Evolutionary conservation across 2,329 filamentous ascomycete genomes (phyloP), one percentile per base, ranked within the genome.

Genomic region (Mariannaea sp.): DNA sequence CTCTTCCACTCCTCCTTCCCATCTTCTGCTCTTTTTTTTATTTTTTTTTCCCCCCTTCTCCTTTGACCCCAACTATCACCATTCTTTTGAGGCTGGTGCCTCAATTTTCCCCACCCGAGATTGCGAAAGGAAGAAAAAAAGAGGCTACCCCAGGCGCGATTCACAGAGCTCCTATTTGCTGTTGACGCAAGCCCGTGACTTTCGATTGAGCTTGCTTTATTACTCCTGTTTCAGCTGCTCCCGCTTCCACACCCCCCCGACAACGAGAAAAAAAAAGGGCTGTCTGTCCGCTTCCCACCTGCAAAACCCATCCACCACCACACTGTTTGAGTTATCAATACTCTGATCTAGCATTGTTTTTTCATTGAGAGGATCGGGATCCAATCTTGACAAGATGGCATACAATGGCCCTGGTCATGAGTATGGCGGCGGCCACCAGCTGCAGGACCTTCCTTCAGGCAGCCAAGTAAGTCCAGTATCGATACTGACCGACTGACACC

Each of bases 361-460:
- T 57, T 44, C 50, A 60, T 57, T 58, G 56, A 48, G 57, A 59
- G 55, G 47, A 54, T 55, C 49, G 51, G 44, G 56, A 57, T 61
- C 48, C 54, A 58, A 55, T 44, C 35, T 50, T 65, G 58, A 55
- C 62, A 71, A 53, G 55, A 77, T 77, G 75, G 86, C 86, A 67
- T 88, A 88, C 75, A 82, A 83, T 73, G 82, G 83, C 69, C 73
- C 76, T 67, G 78, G 80, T 73, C 77, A 82, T 60, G 81, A 81
- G 50, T 87, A 85, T 62, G 77, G 67, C 47, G 62, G 61, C 47
- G 71, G 83, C 64, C 86, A 90, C 70, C 80, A 79, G 54, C 73
- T 90, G 67, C 84, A 89, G 68, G 86, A 90, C 68, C 77, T 90
- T 27, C 81, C 83, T 57, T 71, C 79, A 54, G 80, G 80, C 54